These are phyloP conservation scores for Gentiana straminea DNA, from an alignment of 257 asterid species.

Conservation along the genomic window DNA sequence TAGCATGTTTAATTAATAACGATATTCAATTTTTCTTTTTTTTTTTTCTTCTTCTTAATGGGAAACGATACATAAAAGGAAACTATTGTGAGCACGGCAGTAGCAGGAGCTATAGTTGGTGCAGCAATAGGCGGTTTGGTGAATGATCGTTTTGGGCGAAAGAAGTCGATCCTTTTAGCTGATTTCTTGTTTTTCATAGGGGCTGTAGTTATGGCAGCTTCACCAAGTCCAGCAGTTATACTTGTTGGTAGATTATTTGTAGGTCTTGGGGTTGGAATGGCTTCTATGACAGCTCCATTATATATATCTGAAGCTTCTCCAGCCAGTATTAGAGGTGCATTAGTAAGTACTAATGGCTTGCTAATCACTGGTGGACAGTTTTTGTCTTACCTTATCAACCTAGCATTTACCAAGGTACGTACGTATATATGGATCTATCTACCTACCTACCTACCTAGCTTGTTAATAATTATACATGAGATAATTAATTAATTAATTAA, in stretches of 20 bases:
- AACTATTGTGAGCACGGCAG: conserved; percentile 77
- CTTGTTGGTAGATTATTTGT: conserved; percentile 61
- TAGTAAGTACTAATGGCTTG: conserved; percentile 77
- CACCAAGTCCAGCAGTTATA: conserved; percentile 59
- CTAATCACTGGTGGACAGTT: conserved; percentile 83
- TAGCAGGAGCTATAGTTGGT: conserved; percentile 73
- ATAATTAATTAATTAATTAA: too few relatives aligned
- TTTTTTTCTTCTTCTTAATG: background rate
- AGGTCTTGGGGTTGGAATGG: conserved; percentile 89
- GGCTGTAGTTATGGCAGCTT: conserved; percentile 51
- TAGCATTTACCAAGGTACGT: conserved; percentile 59
- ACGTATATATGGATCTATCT: too few relatives aligned
- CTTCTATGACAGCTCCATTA: conserved; percentile 76
- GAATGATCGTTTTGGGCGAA: conserved; percentile 62
- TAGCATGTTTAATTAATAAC: too few relatives aligned
- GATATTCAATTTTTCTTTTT: background rate
- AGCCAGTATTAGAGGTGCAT: conserved; percentile 67
- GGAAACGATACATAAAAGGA: conserved; percentile 26
- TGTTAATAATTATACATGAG: too few relatives aligned
- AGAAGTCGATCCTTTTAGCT: conserved; percentile 50
- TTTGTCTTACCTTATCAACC: conserved; percentile 57
- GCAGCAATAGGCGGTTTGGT: conserved; percentile 65
- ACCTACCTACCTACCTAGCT: too few relatives aligned
- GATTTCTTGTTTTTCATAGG: conserved; percentile 53
- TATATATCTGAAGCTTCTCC: conserved; percentile 84